Base-by-base conservation (phyloP, 2,329 filamentous ascomycete genomes). In the Colletotrichum horii region DNA sequence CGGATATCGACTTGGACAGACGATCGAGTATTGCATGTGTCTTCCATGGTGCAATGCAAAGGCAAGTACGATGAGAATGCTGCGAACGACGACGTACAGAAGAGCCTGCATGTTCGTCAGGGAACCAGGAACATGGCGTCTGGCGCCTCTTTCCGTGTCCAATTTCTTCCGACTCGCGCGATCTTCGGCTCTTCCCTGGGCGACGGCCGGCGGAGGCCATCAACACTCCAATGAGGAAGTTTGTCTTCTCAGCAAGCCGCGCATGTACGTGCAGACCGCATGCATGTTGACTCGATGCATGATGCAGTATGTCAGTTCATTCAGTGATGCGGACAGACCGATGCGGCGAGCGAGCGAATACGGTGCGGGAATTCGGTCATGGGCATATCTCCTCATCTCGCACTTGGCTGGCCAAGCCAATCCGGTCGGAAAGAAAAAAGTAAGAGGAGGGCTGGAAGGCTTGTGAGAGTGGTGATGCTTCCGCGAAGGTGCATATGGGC, bases 241-340 rank as follows among this genome's bases (percentile, higher is more conserved):
- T 28, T 36, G 22, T 48, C 30, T 60, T 65, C 28, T 75, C 69
- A 66, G 62, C 58, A 24, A 43, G 38, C 61, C 55, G 62, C 71
- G 56, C 62, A 76, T 55, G 34, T 65, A 68, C 70, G 73, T 76
- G 65, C 70, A 74, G 65, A 30, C 34, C 56, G 65, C 71, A 74
- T 76, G 74, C 74, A 76, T 66, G 15, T 71, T 76, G 60, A 75
- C 74, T 75, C 60, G 62, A 55, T 76, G 74, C 74, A 75, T 71
- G 60, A 71, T 71, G 71, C 71, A 64, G 52, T 48, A 60, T 73
- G 70, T 48, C 55, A 75, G 48, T 75, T 66, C 38, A 52, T 75
- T 66, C 38, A 52, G 28, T 55, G 55, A 70, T 76, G 71, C 71
- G 62, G 74, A 66, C 52, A 66, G 38, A 66, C 36, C 52, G 74